phyloP scores from a whole-genome alignment of 2,329 filamentous ascomycete species.

The Sclerotinia borealis region DNA sequence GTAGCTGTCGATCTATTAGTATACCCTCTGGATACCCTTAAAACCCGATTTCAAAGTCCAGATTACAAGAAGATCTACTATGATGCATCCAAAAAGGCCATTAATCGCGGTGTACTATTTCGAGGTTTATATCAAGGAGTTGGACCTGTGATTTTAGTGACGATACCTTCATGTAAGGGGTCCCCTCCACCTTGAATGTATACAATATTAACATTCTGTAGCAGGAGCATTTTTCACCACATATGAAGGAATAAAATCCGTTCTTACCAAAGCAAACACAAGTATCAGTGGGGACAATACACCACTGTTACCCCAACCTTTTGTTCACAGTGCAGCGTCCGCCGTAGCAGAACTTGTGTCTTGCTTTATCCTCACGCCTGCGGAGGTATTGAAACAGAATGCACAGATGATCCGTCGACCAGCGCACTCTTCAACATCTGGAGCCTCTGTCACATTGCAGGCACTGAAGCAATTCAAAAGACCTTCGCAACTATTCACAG shows the following conservation, averaged over 20 bases:
- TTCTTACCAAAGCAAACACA: conserved; percentile 49
- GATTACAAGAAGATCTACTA: conserved; percentile 65
- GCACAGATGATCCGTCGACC: conserved; percentile 67
- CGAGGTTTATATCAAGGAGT: conserved; percentile 81
- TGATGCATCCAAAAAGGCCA: conserved; percentile 47
- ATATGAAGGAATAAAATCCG: conserved; percentile 70
- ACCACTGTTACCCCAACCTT: conserved; percentile 60
- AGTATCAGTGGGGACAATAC: conserved; percentile 44
- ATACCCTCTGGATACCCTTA: conserved; percentile 75
- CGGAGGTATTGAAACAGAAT: conserved; percentile 90
- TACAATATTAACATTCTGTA: conserved; percentile 32
- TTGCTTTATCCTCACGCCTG: conserved; percentile 79
- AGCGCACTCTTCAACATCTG: conserved; percentile 21
- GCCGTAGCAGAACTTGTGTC: conserved; percentile 75
- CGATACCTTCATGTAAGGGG: conserved; percentile 69
- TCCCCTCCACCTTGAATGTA: not conserved
- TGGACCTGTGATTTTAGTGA: conserved; percentile 67
- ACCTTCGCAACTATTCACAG: conserved; percentile 53
- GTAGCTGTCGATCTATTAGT: conserved; percentile 81
- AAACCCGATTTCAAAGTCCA: conserved; percentile 76
- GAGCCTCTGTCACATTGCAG: conserved; percentile 43
- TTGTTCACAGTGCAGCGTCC: conserved; percentile 69
- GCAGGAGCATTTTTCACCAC: conserved; percentile 86
- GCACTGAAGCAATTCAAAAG: conserved; percentile 52
- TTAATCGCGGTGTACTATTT: conserved; percentile 52